Base-by-base conservation (phyloP, 768 basidiomycete genomes). In the Mycena rosella region DNA sequence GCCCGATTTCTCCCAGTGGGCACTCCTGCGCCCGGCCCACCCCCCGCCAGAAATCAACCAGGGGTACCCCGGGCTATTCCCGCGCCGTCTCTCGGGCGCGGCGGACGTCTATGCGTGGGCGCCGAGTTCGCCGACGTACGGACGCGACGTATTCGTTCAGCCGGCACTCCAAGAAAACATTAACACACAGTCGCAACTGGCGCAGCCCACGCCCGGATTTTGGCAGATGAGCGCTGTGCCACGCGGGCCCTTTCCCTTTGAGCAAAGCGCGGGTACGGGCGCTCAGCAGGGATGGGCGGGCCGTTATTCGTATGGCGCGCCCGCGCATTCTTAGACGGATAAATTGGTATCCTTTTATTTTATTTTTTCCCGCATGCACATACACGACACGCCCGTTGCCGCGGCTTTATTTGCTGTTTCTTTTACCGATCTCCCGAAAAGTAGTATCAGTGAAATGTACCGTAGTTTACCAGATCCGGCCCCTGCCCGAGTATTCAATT, bases 11-110 rank as follows among this genome's bases (percentile, higher is more conserved):
- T 7, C n/a, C 7, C 55, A 51, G 13, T 68, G 60, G 67, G 48
- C 22, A 9, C 32, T 68, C n/a, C 18, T 57, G 42, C 61, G 67
- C 2, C 54, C 66, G 2, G 36, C 54, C 4, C 66, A 67, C 45
- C 60, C 66, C 13, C 52, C 54, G n/a, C 47, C 60, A 1, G 66
- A 67, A 27, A 36, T 22, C 30, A 30, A 17, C 49, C 49, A 30
- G 29, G 27, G 10, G 27, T 44, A n/a, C n/a, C 24, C 34, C 4
- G 56, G 17, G 27, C 38, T 57, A 1, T 36, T 58, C 29, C 34
- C 40, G 3, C 51, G 65, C 34, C 53, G 47, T 24, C 14, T 55
- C 7, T 32, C 59, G 42, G n/a, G 5, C 4, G 9, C 52, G 44
- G 17, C 20, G 38, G 60, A 60, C 9, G 51, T 24, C 11, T 47